Percentiles rank a stretch among this genome's conserved stretches.
These are phyloP conservation scores for Patellifolia procumbens DNA, from an alignment of 179 eudicot species.

Conservation along the genomic window DNA sequence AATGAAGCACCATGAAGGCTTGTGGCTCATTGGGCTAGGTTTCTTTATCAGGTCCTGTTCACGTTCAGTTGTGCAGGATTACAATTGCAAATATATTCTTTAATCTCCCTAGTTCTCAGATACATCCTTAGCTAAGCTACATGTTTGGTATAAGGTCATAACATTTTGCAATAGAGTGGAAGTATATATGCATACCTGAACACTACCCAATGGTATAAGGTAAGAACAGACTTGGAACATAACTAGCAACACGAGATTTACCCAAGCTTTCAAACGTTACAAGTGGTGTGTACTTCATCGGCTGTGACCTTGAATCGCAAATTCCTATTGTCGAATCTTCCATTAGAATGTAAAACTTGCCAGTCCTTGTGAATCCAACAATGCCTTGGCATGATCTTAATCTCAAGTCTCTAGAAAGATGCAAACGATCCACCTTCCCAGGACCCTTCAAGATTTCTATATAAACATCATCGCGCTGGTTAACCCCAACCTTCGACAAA, in stretches of 20 bases:
- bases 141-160: not conserved
- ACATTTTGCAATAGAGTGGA: not conserved
- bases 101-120: not conserved
- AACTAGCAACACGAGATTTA: not conserved
- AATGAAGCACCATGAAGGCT: not conserved
- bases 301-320: conserved; percentile 15
- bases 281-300: conserved; percentile 3
- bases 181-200: conserved; percentile 8
- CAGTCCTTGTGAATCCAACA: conserved; percentile 14
- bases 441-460: conserved; percentile 4
- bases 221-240: conserved; percentile 1
- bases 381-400: not conserved
- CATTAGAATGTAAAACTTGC: conserved; percentile 13
- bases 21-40: not conserved
- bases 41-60: not conserved
- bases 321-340: not conserved
- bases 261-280: not conserved
- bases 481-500: not conserved
- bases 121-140: not conserved
- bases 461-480: not conserved
- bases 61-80: not conserved
- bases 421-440: not conserved
- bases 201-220: not conserved
- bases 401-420: not conserved
- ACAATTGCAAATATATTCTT: not conserved